Percentiles rank a stretch among this genome's conserved stretches.
Conservation (phyloP, 169 alveolate genomes). For the Theileria annulata region DNA sequence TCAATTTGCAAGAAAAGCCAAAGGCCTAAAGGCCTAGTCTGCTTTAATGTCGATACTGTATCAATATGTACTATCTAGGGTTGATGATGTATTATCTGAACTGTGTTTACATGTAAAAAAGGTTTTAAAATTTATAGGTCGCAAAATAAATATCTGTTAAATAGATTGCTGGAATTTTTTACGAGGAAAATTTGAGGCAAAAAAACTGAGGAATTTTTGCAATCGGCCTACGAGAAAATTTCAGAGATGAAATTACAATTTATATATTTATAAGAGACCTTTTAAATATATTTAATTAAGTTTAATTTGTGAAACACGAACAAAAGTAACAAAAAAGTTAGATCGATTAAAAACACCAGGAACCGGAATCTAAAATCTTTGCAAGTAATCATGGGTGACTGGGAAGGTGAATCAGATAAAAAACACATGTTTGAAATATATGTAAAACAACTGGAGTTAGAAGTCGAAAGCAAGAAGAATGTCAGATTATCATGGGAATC, state of each 20-base stretch:
- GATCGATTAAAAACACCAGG: not conserved
- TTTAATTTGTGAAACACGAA: not conserved
- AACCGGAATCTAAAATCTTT: not conserved
- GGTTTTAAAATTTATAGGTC: not conserved
- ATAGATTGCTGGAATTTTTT: not conserved
- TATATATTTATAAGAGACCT: not conserved
- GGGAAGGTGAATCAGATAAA: not conserved
- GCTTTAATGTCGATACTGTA: not conserved
- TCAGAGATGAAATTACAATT: not conserved
- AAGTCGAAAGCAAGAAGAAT: not conserved
- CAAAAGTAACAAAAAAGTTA: not conserved
- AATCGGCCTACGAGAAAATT: not conserved
- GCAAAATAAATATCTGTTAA: no score
- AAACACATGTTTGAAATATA: not conserved
- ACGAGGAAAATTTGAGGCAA: not conserved
- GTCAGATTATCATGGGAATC: not conserved
- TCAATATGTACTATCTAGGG: not conserved
- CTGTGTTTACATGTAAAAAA: not conserved
- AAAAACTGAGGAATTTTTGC: not conserved
- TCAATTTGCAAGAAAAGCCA: slow-evolving; percentile 5
- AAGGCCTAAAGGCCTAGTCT: not conserved
- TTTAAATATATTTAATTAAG: no score
- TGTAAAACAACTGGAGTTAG: slow-evolving; percentile 3
- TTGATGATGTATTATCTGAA: not conserved
- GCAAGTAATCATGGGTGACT: not conserved